Conservation (phyloP, 1,284 basidiomycete genomes). For the Melampsora americana region DNA sequence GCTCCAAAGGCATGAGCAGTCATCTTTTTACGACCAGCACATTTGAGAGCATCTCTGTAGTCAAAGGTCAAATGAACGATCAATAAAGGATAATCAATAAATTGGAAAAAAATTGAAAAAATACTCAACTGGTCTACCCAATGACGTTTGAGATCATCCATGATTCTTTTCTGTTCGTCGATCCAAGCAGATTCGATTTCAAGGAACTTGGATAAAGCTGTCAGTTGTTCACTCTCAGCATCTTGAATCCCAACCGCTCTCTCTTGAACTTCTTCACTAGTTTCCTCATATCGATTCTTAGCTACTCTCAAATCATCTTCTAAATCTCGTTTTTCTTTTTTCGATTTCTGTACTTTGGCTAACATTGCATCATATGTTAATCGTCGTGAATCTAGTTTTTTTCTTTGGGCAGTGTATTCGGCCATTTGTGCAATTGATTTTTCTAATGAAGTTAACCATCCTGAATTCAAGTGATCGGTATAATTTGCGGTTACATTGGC, state of each 20-base stretch:
- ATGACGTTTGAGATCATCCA: slow-evolving; percentile 48
- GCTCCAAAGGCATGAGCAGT: slow-evolving; percentile 39
- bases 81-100: neutral
- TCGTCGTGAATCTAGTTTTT: slow-evolving; percentile 48
- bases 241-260: slow-evolving; percentile 48
- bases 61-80: neutral
- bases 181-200: slow-evolving; percentile 49
- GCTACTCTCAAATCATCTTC: slow-evolving; percentile 50
- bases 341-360: slow-evolving; percentile 50
- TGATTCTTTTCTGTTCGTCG: slow-evolving; percentile 47
- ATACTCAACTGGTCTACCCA: slow-evolving; percentile 41
- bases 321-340: slow-evolving; percentile 51
- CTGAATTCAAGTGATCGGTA: slow-evolving; percentile 37
- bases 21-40: slow-evolving; percentile 20
- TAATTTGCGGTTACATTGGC: slow-evolving; percentile 36
- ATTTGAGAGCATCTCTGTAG: slow-evolving; percentile 27
- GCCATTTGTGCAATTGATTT: slow-evolving; percentile 44
- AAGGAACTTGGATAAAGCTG: slow-evolving; percentile 48
- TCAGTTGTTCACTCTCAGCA: slow-evolving; percentile 48
- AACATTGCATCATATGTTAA: slow-evolving; percentile 48
- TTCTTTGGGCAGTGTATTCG: slow-evolving; percentile 43
- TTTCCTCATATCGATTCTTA: slow-evolving; percentile 50
- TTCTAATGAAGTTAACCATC: slow-evolving; percentile 38
- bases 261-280: slow-evolving; percentile 49
- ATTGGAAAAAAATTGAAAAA: neutral